Percentiles rank a stretch among this genome's conserved stretches.
Evolutionary conservation across 2,329 filamentous ascomycete genomes (phyloP).

Genomic region (Aspergillus thermomutatus): DNA sequence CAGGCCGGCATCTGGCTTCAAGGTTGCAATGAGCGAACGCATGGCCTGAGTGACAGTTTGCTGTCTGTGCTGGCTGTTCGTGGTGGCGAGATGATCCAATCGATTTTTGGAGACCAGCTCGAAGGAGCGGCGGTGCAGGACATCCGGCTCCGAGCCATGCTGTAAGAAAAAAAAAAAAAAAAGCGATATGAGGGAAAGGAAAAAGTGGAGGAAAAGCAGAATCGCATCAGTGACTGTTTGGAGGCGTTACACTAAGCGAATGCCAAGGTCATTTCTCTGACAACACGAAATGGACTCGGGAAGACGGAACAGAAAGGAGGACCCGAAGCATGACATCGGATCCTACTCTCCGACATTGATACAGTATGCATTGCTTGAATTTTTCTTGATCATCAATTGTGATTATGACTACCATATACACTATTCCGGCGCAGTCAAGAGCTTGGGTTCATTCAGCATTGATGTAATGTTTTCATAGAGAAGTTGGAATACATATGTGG

Average conservation of each 20-base stretch:
- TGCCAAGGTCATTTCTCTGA: not conserved
- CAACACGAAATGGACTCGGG: not conserved
- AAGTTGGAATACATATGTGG: not conserved
- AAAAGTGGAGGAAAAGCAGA: not conserved
- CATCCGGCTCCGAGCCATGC: constrained; percentile 32
- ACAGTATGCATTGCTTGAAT: not conserved
- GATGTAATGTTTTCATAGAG: not conserved
- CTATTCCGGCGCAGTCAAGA: not conserved
- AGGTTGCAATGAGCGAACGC: constrained; percentile 87
- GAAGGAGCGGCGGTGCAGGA: constrained; percentile 29
- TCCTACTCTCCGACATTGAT: not conserved
- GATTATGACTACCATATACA: not conserved
- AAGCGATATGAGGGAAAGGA: not conserved
- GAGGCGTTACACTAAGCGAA: not conserved
- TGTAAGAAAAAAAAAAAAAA: constrained; percentile 18
- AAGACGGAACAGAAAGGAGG: not conserved
- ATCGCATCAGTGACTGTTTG: not conserved
- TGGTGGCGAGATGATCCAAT: constrained; percentile 73
- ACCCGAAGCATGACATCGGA: not conserved
- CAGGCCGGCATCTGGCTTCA: constrained; percentile 86
- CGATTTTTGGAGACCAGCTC: constrained; percentile 60
- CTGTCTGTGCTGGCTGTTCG: constrained; percentile 73
- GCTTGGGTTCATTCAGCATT: not conserved
- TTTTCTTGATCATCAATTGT: too few relatives aligned
- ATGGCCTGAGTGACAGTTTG: constrained; percentile 81